These are phyloP conservation scores for Acanthamoeba healyi DNA, from an alignment of 208 protist genomes.

Conservation along the genomic window DNA sequence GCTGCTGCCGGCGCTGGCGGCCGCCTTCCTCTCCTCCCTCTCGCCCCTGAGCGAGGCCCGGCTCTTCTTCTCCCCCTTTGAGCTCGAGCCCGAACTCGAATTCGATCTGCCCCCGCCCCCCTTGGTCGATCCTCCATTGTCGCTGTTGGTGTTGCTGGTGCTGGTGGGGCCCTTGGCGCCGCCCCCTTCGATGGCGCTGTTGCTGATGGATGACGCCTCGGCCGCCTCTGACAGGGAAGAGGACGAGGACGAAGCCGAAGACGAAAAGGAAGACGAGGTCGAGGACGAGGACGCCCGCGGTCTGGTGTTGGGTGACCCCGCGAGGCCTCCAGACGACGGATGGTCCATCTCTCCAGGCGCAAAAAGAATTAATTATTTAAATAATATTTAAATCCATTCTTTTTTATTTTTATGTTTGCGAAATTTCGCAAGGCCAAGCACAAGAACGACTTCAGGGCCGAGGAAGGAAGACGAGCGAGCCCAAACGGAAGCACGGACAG, in stretches of 20 bases:
- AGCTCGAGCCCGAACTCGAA: background rate
- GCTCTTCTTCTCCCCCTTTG: conserved; percentile 6
- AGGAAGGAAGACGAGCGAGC: too few species aligned
- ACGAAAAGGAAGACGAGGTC: background rate
- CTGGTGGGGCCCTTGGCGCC: too few species aligned
- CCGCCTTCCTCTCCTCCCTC: background rate
- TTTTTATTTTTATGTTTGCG: too few species aligned
- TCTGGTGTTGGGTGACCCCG: background rate
- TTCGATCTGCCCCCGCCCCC: background rate
- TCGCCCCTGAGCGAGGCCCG: background rate
- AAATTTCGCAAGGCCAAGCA: too few species aligned
- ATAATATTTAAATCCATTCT: too few species aligned
- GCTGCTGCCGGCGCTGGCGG: too few species aligned
- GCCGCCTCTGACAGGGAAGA: background rate
- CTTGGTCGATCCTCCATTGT: background rate
- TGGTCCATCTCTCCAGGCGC: background rate
- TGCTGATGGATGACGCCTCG: background rate
- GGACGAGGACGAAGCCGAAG: background rate
- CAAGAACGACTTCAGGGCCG: too few species aligned
- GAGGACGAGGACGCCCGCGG: too few species aligned
- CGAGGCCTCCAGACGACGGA: too few species aligned
- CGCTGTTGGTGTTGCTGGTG: too few species aligned
- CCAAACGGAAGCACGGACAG: background rate
- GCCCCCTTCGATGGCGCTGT: too few species aligned
- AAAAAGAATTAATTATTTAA: background rate